Percentiles rank a stretch among this genome's conserved stretches.
phyloP scores from a whole-genome alignment of 345 rosid species.

The thale cress (Arabidopsis thaliana) region DNA sequence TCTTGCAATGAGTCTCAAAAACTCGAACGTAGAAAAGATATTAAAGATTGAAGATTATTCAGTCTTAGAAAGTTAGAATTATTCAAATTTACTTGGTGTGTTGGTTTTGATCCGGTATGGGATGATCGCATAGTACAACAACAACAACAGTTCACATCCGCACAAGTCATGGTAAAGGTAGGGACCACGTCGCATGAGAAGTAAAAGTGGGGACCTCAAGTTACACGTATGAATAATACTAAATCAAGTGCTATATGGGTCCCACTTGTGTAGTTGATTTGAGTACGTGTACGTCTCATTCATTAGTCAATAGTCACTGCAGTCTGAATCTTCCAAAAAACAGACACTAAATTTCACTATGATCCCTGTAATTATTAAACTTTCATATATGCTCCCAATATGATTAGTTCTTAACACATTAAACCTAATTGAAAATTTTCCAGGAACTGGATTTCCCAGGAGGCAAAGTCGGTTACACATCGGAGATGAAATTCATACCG shows the following conservation, averaged over 20 bases:
- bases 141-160: background rate
- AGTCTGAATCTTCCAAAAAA: background rate
- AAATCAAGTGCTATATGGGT: background rate
- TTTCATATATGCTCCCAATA: background rate
- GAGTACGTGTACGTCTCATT: constrained; percentile 16
- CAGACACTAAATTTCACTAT: background rate
- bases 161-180: constrained; percentile 4
- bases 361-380: background rate
- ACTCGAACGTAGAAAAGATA: background rate
- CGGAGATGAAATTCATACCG: constrained; percentile 58
- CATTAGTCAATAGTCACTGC: background rate
- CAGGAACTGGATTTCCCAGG: constrained; percentile 82
- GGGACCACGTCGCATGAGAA: too few relatives aligned
- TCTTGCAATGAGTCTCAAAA: background rate
- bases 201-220: background rate
- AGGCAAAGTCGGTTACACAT: constrained; percentile 63
- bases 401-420: background rate
- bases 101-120: constrained; percentile 31
- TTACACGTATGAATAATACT: background rate
- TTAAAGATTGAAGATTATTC: too few relatives aligned
- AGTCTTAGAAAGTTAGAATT: background rate
- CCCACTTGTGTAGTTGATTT: background rate
- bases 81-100: background rate
- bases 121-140: background rate
- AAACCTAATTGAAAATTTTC: background rate